A percentile compares a stretch with the other conserved stretches of the same genome.
These are phyloP conservation scores for Mycena olivaceomarginata DNA, from an alignment of 768 basidiomycete species.

Conservation along the genomic window DNA sequence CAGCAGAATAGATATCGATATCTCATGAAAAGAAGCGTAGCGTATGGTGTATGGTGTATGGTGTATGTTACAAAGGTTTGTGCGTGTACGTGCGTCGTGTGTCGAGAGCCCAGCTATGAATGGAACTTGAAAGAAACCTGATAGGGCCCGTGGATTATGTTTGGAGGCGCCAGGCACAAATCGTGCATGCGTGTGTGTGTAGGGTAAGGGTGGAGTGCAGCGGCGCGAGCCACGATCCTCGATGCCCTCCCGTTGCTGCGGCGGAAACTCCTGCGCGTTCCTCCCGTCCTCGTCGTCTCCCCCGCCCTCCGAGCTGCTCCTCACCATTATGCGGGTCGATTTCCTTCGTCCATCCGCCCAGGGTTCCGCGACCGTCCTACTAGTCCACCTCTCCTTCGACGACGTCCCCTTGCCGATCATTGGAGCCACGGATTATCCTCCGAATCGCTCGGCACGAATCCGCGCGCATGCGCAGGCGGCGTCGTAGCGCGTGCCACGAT, in stretches of 20 bases:
- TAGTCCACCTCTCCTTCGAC: too few species aligned
- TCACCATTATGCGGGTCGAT: conserved; percentile 58
- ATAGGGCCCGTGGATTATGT: conserved; percentile 20
- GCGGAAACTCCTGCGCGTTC: conserved; percentile 39
- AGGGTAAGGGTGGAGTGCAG: neutral
- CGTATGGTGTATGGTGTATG: too few species aligned
- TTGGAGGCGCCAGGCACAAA: neutral
- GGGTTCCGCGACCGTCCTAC: conserved; percentile 39
- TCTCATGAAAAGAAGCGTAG: too few species aligned
- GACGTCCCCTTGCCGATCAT: neutral
- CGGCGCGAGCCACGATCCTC: conserved; percentile 10
- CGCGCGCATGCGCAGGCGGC: conserved; percentile 10
- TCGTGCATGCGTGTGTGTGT: conserved; percentile 17
- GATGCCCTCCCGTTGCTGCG: conserved; percentile 33
- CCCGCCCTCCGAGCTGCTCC: conserved; percentile 49
- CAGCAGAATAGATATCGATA: too few species aligned
- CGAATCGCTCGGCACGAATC: conserved; percentile 6
- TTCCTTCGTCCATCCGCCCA: conserved; percentile 63
- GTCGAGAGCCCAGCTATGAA: neutral
- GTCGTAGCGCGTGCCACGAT: conserved; percentile 9
- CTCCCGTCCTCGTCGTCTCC: conserved; percentile 54
- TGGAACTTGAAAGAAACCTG: neutral
- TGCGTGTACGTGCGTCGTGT: conserved; percentile 9
- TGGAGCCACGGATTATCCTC: conserved; percentile 22
- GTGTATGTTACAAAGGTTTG: too few species aligned